Evolutionary conservation across 2,329 filamentous ascomycete genomes (phyloP).

Genomic region (Metarhizium anisopliae): DNA sequence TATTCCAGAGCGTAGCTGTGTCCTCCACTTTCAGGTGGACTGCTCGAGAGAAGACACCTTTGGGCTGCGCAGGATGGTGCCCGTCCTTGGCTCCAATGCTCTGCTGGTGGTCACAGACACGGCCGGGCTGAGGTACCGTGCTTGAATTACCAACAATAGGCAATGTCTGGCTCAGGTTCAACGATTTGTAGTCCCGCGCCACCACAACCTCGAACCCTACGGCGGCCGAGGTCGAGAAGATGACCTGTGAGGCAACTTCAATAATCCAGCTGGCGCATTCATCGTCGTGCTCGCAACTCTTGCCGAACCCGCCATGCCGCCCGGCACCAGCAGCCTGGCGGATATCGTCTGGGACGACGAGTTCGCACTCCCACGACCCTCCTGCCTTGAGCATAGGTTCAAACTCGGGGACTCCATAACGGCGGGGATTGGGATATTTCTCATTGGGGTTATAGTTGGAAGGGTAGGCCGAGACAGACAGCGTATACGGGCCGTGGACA

Average conservation of each 20-base stretch:
- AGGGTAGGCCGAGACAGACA: conserved; percentile 81
- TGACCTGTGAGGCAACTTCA: conserved; percentile 84
- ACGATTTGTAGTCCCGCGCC: conserved; percentile 74
- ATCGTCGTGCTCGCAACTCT: conserved; percentile 33
- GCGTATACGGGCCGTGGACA: conserved; percentile 88
- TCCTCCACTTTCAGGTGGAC: conserved; percentile 75
- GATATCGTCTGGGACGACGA: conserved; percentile 72
- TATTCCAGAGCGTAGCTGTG: conserved; percentile 85
- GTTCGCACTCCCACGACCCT: conserved; percentile 71
- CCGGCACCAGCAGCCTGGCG: conserved; percentile 52
- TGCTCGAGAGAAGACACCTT: conserved; percentile 77
- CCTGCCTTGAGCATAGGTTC: conserved; percentile 96
- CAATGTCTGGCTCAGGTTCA: conserved; percentile 51
- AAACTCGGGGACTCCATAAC: conserved; percentile 76
- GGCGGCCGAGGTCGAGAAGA: conserved; percentile 82
- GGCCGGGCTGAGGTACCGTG: conserved; percentile 55
- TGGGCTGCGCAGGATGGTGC: conserved; percentile 52
- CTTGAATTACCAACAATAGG: conserved; percentile 35
- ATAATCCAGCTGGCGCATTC: conserved; percentile 75
- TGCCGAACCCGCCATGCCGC: conserved; percentile 35
- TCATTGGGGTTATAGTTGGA: conserved; percentile 74
- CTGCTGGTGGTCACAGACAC: conserved; percentile 68
- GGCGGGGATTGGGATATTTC: conserved; percentile 60
- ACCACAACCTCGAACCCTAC: conserved; percentile 84
- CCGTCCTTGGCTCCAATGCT: conserved; percentile 47